Base-by-base conservation (phyloP, 495 filamentous ascomycete species). In the Talaromyces liani region DNA sequence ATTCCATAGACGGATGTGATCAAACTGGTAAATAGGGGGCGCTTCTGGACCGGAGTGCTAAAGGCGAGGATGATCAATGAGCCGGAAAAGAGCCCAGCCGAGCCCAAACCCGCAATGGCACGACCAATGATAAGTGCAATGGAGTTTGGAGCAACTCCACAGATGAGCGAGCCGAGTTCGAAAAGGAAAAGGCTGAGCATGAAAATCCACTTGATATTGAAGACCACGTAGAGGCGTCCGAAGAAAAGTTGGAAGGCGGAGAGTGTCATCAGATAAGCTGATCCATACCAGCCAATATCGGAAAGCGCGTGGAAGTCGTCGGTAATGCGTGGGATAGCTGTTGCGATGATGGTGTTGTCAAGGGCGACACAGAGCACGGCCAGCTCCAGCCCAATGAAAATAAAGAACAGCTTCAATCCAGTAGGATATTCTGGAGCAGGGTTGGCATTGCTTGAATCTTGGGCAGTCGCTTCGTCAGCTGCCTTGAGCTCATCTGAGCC, bases 1-100 rank as follows among this genome's bases (percentile, higher is more conserved):
- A 79, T 63, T 14, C 67, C 72, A 56, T 77, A 81, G 10, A 67
- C 66, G 1, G 64, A 67, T 4, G 73, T 74, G 14, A 81, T 62
- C 9, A 82, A 36, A 6, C 77, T 77, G 2, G 69, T 79, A 51
- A 67, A 73, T 10, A 67, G 60, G 0, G 79, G n/a, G 1, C 45
- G 45, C 6, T 20, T 18, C 5, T 49, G 5, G 6, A 49, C 5
- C 16, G 45, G 45, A 2, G 8, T 20, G 6, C n/a, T 7, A 14
- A 6, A 9, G 6, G 45, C 45, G n/a, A 49, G n/a, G n/a, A 49
- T 49, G 45, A 20, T 49, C n/a, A 49, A 9, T 9, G 45, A 6
- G 8, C 45, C 45, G 0, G n/a, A 20, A 9, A 49, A 20, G n/a
- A 49, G 5, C 4, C n/a, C 45, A 2, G 45, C 45, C 1, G n/a